phyloP scores from a whole-genome alignment of 139 green algal species.

The Raphidocelis subcapitata region DNA sequence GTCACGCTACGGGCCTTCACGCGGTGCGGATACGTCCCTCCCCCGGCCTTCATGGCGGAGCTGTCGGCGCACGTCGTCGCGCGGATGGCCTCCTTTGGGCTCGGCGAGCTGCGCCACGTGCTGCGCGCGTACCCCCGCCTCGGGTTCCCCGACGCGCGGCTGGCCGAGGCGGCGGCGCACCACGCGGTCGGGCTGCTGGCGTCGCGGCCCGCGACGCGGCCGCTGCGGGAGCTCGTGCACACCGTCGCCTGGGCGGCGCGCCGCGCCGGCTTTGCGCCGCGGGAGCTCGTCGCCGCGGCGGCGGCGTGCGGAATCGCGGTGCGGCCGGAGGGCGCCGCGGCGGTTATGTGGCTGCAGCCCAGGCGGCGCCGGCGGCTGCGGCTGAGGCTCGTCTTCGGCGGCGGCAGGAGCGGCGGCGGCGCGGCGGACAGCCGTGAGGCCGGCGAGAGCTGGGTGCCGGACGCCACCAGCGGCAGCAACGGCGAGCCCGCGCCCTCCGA shows the following conservation, averaged over 20 bases:
- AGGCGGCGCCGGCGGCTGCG: too few relatives aligned
- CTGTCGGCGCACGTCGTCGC: background rate
- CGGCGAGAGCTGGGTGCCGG: too few relatives aligned
- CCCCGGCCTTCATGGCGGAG: slow-evolving; percentile 18
- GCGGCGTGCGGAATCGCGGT: slow-evolving; percentile 12
- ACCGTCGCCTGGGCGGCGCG: slow-evolving; percentile 8
- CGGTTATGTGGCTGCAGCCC: too few relatives aligned
- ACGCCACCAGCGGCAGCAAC: too few relatives aligned
- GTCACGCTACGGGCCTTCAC: slow-evolving; percentile 16
- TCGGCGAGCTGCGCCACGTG: slow-evolving; percentile 10
- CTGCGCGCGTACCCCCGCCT: slow-evolving; percentile 20
- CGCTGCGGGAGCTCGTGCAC: slow-evolving; percentile 13
- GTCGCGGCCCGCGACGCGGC: background rate
- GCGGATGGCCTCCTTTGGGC: slow-evolving; percentile 20
- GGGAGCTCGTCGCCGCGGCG: slow-evolving; percentile 11
- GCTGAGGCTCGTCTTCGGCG: too few relatives aligned
- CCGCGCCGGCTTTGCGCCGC: slow-evolving; percentile 23
- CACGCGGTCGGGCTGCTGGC: background rate
- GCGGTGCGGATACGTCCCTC: slow-evolving; percentile 6
- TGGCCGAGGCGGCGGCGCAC: slow-evolving; percentile 11
- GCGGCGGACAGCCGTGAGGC: too few relatives aligned
- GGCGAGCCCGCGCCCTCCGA: too few relatives aligned
- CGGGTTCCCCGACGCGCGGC: slow-evolving; percentile 20
- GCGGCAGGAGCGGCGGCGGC: too few relatives aligned
- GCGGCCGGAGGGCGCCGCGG: background rate